Percentiles rank a stretch among this genome's conserved stretches.
Conservation (phyloP, 176 grass and related monocot species). For the Juncus inflexus region DNA sequence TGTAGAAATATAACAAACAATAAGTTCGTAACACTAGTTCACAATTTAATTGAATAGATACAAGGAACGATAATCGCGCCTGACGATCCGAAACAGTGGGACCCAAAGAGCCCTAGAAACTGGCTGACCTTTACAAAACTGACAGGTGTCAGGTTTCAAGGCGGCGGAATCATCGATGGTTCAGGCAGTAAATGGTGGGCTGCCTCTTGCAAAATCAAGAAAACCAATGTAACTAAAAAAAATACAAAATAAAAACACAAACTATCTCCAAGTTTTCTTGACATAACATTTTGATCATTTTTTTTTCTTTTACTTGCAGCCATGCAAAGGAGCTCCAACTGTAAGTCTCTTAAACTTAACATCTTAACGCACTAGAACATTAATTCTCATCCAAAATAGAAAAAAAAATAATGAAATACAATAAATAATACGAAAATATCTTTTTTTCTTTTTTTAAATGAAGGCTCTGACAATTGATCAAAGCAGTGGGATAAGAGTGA, state of each 20-base stretch:
- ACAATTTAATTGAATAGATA: conserved; percentile 31
- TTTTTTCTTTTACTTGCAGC: conserved; percentile 30
- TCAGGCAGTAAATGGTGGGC: conserved; percentile 97
- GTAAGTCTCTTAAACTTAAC: conserved; percentile 31
- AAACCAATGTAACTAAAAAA: conserved; percentile 39
- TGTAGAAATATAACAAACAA: no score
- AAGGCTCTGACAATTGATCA: conserved; percentile 75
- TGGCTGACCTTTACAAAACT: conserved; percentile 77
- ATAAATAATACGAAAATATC: conserved; percentile 5
- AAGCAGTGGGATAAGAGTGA: conserved; percentile 42
- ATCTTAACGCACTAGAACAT: conserved; percentile 10
- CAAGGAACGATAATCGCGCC: conserved; percentile 81
- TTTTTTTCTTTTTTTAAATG: conserved; percentile 15
- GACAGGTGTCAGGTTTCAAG: conserved; percentile 57
- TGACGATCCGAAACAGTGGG: conserved; percentile 62
- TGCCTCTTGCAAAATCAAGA: conserved; percentile 86
- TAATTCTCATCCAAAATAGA: background rate
- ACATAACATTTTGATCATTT: conserved; percentile 5
- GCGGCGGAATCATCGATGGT: conserved; percentile 84
- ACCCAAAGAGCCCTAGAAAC: conserved; percentile 43
- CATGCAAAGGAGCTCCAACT: conserved; percentile 71
- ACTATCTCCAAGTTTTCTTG: background rate
- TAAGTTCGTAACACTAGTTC: no score
- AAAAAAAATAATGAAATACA: background rate
- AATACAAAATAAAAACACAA: no score